These are phyloP conservation scores for Eucalyptus regnans DNA, from an alignment of 345 rosid species.

Conservation along the genomic window DNA sequence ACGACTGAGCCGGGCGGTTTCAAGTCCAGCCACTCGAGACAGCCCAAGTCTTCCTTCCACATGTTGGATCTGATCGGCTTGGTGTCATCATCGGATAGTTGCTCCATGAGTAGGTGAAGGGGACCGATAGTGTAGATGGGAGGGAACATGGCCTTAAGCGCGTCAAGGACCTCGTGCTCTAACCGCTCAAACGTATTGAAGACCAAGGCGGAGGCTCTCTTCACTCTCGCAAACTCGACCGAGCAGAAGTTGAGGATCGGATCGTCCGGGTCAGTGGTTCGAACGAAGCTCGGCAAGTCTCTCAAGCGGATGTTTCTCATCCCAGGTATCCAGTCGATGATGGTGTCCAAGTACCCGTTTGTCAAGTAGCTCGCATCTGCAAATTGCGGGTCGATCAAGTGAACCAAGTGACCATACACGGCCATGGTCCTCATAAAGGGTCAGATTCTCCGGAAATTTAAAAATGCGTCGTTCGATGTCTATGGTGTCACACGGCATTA, in stretches of 20 bases:
- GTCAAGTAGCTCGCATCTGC: constrained; percentile 29
- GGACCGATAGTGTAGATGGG: constrained; percentile 36
- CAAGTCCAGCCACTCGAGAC: constrained; percentile 36
- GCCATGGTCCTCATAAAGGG: neutral
- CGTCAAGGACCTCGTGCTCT: constrained; percentile 18
- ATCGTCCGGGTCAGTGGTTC: constrained; percentile 22
- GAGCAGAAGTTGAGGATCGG: neutral
- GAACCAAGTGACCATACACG: neutral
- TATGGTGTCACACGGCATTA: neutral
- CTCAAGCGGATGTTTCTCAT: constrained; percentile 25
- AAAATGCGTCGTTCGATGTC: neutral
- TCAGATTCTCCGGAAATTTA: neutral
- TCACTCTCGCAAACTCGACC: constrained; percentile 7
- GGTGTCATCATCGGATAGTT: neutral
- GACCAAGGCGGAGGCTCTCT: constrained; percentile 26
- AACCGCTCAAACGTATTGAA: constrained; percentile 32
- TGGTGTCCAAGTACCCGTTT: constrained; percentile 30
- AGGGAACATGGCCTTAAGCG: constrained; percentile 16
- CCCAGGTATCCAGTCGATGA: constrained; percentile 28
- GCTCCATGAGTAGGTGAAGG: constrained; percentile 15
- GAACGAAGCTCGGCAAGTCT: constrained; percentile 28
- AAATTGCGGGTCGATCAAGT: neutral
- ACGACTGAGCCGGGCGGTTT: constrained; percentile 32
- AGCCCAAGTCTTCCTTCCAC: constrained; percentile 42
- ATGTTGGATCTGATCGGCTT: constrained; percentile 19